Base-by-base conservation (phyloP, 371 early-diverging fungal species). In the Choanephora cucurbitarum region DNA sequence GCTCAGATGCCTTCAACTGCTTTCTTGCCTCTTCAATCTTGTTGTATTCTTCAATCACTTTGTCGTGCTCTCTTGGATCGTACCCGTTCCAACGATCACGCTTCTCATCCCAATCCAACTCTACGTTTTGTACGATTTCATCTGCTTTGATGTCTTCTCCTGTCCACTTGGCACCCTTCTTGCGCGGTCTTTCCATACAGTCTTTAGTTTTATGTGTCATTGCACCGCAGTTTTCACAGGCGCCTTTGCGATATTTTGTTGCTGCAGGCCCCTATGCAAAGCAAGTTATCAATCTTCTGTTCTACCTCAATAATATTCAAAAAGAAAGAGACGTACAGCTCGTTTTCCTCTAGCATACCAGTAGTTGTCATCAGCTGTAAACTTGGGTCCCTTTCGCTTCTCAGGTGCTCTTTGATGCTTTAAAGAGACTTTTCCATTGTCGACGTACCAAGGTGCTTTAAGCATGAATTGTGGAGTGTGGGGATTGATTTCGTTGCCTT, bases 61-160 rank as follows among this genome's bases (percentile, higher is more conserved):
- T 83, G 49, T 81, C 79, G 54, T 97, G 93, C 45, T 95, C 91
- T 52, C 72, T 62, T 6, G 97, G 83, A 70, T 98, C 94, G 69
- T 97, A 98, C 9, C 96, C 97, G 55, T 96, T 96, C 97, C 97
- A 97, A 21, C 94, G 87, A 80, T 98, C 99, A 39, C 98, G 80
- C 67, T 98, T 98, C 18, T 91, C 95, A 60, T 97, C 99, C 79
- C 91, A 98, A 49, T 87, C 83, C 32, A 95, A 69, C n/a, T 88
- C 79, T 8, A 93, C 77, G n/a, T 84, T 64, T 56, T 84, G 83
- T n/a, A 96, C 69, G 22, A 86, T 78, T 62, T 98, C 96, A 69
- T 96, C 96, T 6, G 91, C 81, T 40, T 84, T 80, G 57, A 97
- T 90, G 56, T 92, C 85, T 58, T 85, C 79, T 44, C 91, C 91